phyloP scores from a whole-genome alignment of 345 rosid species.

The Gossypium turneri region DNA sequence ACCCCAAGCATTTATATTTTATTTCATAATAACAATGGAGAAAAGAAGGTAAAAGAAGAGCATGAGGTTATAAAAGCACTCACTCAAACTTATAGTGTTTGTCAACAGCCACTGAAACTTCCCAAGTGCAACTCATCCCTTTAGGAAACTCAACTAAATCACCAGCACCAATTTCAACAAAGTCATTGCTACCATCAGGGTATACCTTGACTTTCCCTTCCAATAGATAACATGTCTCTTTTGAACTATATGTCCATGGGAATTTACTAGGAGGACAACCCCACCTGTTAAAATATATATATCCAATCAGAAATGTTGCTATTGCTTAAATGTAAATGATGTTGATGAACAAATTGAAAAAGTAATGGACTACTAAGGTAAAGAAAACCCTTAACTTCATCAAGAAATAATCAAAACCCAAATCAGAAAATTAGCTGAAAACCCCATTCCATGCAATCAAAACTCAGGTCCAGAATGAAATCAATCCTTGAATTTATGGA shows the following conservation, averaged over 20 bases:
- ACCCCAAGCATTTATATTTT: neutral
- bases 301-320: too few relatives aligned
- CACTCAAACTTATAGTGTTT: constrained; percentile 80
- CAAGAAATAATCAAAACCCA: too few relatives aligned
- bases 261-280: constrained; percentile 93
- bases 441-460: too few relatives aligned
- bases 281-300: constrained; percentile 46
- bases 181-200: constrained; percentile 66
- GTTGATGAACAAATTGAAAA: too few relatives aligned
- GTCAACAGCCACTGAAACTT: constrained; percentile 76
- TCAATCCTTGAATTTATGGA: too few relatives aligned
- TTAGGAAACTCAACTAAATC: constrained; percentile 82
- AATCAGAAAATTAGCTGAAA: too few relatives aligned
- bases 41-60: neutral
- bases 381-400: too few relatives aligned
- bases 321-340: too few relatives aligned
- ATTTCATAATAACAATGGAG: neutral
- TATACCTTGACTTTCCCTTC: constrained; percentile 75
- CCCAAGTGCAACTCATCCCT: constrained; percentile 98
- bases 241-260: constrained; percentile 73
- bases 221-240: constrained; percentile 73
- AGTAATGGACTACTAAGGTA: too few relatives aligned
- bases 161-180: constrained; percentile 68
- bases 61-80: neutral
- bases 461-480: too few relatives aligned